Evolutionary conservation across 2,329 filamentous ascomycete genomes (phyloP), one percentile per base, ranked within the genome.

Genomic region (Sclerotinia sclerotiorum): DNA sequence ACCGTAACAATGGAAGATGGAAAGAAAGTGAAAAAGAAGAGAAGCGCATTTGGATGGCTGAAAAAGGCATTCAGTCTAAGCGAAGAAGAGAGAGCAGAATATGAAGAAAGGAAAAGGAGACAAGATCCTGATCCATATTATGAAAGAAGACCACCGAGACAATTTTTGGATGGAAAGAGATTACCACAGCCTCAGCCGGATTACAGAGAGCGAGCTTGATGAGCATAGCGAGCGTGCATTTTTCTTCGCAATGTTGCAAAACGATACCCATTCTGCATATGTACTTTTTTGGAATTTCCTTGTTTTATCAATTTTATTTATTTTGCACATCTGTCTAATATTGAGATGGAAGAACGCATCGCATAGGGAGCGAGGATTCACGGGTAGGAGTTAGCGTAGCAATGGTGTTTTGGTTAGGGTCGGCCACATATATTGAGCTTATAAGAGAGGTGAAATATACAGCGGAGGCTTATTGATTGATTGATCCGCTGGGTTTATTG

Each of bases 51-150:
- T 74, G 87, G 87, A 2, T 90, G 87, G 87, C 77, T 90, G 68
- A 89, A 89, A 78, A 89, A 90, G 79, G 87, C 87, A 0, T 90
- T 90, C 65, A 85, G 84, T 46, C 78, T 90, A 35, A 87, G 88
- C 70, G 87, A 90, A 29, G 86, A 89, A 60, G 87, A 90, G 76
- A 83, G 83, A 65, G 81, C 82, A 11, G 83, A 83, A 13, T 90
- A 87, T 71, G 86, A 89, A 75, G 83, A 84, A 57, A 82, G 84
- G 68, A 84, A 81, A 74, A 69, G 71, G 56, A 69, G 67, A 51
- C 58, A 67, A 24, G 72, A 72, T 42, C 39, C 68, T 15, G 65
- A 70, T 35, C 70, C 69, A 60, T 69, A 71, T 54, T 70, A 70
- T 61, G 65, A 72, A 51, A 32, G 68, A 27, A 62, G 63, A 24